Conservation (phyloP, 768 basidiomycete genomes). For the Fibroporia radiculosa region DNA sequence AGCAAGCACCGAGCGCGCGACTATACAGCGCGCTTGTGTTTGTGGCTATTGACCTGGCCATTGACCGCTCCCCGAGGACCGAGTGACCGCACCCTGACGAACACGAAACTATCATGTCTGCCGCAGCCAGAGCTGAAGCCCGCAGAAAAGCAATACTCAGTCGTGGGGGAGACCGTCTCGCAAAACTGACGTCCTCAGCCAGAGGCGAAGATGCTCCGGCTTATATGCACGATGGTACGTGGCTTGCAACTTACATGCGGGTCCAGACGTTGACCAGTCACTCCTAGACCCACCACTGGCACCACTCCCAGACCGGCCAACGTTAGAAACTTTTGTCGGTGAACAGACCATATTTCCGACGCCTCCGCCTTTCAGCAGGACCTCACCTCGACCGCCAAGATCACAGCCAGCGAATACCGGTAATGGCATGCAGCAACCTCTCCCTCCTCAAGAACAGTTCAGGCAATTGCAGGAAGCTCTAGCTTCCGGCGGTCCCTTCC, state of each 20-base stretch:
- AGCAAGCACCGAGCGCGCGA: conserved; percentile 2
- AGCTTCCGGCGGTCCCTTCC: conserved; percentile 3
- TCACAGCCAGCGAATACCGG: background rate
- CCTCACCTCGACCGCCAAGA: conserved; percentile 9
- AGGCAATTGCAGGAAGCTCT: conserved; percentile 61
- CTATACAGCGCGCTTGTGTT: conserved; percentile 2
- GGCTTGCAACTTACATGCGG: background rate
- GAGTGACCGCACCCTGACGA: conserved; percentile 7
- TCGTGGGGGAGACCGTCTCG: conserved; percentile 65
- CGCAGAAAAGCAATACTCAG: conserved; percentile 69
- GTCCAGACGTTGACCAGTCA: background rate
- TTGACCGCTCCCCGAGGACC: too few species aligned
- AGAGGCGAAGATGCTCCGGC: conserved; percentile 60
- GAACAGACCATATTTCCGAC: conserved; percentile 27
- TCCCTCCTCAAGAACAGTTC: conserved; percentile 55
- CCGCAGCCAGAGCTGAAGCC: conserved; percentile 70
- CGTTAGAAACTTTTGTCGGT: conserved; percentile 29
- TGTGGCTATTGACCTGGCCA: conserved; percentile 2
- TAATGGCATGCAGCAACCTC: background rate
- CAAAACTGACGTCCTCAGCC: conserved; percentile 70
- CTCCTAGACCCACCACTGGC: conserved; percentile 34
- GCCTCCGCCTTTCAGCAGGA: conserved; percentile 16
- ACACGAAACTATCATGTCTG: conserved; percentile 23
- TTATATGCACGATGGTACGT: conserved; percentile 45
- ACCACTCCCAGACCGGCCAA: conserved; percentile 21